Evolutionary conservation across 495 filamentous ascomycete genomes (phyloP), one percentile per base, ranked within the genome.

Genomic region (Talaromyces wortmannii): DNA sequence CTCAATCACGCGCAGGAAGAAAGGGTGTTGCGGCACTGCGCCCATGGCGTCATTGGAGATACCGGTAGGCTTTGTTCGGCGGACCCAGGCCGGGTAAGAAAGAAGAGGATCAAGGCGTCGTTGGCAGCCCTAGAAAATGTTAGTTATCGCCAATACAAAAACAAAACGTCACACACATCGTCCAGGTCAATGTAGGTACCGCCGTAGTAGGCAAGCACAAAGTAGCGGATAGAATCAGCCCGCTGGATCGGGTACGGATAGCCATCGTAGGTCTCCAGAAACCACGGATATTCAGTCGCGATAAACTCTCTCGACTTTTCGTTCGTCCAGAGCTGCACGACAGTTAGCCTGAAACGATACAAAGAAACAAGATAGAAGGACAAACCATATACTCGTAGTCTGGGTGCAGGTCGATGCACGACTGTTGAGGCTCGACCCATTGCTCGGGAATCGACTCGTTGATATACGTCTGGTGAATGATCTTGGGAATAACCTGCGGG

Each of bases 11-110:
- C 75, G 78, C 10, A 83, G 74, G 78, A 92, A 95, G 75, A 91
- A 95, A 0, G 88, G 89, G 60, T 96, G 91, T 52, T 87, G 78
- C 1, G 89, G 89, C 4, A 87, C 77, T 12, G 87, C 74, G 44
- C 88, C 91, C 82, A 95, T 92, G 30, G 86, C 89, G 65, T 96
- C 90, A 71, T 96, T 96, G 50, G 85, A 89, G 60, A 96, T 89
- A 45, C 91, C 91, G 7, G 89, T 94, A 8, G 91, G 90, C 1
- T 79, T 77, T 10, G 88, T 91, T 52, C 84, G 83, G 59, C 90
- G 87, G 16, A 92, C 77, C 89, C 90, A 95, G 31, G 87, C 83
- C 11, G 85, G 85, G 69, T 92, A 95, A 42, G 81, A 79, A 40
- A 92, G 82, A 5, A 95, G 78, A 48, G 91, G 89, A 57, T 92